These are phyloP conservation scores for Hypoxylon cercidicola DNA, from an alignment of 495 filamentous ascomycete genomes.

Conservation along the genomic window DNA sequence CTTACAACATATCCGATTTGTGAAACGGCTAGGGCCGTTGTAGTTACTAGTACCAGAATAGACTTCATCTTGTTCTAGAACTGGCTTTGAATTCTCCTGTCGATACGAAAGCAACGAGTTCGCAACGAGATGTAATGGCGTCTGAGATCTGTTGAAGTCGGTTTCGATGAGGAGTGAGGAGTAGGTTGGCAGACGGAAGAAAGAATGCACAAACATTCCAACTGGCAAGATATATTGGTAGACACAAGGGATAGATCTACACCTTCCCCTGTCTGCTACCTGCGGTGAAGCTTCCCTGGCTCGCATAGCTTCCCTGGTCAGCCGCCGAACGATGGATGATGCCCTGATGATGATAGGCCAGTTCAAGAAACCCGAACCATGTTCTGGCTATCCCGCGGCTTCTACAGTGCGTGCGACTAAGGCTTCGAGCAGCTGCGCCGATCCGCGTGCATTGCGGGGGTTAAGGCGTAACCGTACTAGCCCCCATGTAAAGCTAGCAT, in stretches of 20 bases:
- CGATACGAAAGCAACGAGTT: background rate
- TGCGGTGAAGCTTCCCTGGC: background rate
- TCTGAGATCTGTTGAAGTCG: background rate
- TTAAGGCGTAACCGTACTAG: constrained; percentile 15
- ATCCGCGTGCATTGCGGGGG: constrained; percentile 30
- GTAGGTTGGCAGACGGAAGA: constrained; percentile 8
- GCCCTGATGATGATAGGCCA: constrained; percentile 12
- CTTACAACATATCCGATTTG: constrained; percentile 20
- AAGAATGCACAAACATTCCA: constrained; percentile 13
- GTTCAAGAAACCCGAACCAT: constrained; percentile 11
- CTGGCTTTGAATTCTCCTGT: constrained; percentile 2
- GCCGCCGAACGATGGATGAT: too few relatives aligned
- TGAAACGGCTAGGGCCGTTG: constrained; percentile 6
- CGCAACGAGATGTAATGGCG: background rate
- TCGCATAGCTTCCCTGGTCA: too few relatives aligned
- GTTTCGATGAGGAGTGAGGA: constrained; percentile 9
- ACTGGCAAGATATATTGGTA: background rate
- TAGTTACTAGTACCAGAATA: background rate
- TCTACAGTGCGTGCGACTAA: constrained; percentile 14
- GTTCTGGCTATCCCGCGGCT: background rate
- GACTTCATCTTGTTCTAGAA: constrained; percentile 21
- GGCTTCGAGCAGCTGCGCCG: background rate
- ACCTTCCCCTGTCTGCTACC: too few relatives aligned
- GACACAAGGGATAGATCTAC: background rate
- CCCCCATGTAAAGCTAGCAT: too few relatives aligned